Evolutionary conservation across 805 yeast species (phyloP), one percentile per base, ranked within the genome.

Genomic region (Candida xiaguanensis): DNA sequence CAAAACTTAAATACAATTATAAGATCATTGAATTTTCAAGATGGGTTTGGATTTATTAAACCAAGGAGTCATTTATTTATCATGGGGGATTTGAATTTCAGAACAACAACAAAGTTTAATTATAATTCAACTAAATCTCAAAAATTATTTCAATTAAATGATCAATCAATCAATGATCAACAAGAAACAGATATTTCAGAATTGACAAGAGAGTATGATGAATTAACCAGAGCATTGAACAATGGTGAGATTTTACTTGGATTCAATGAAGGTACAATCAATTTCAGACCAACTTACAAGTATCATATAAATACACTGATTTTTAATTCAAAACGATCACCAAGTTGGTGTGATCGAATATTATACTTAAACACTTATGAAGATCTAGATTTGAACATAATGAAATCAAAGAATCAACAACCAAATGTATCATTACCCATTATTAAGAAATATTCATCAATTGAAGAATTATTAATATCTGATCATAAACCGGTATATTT

Each of bases 341-440:
- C 96, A 0, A 82, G 95, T 5, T 90, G 95, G 95, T 89, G 96
- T 59, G 98, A 90, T 56, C 63, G 98, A 38, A 75, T 90, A 5
- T 56, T 90, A 33, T 86, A 65, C 51, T 74, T 75, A 40, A 54
- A 67, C 1, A 76, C 80, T 17, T 57, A 59, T 42, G 48, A 55
- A 11, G 32, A 26, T 20, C 3, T 9, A n/a, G 39, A 34, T 8
- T 12, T 31, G 3, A 42, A 45, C 9, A 25, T 43, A n/a, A 14
- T 13, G 20, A 15, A 12, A 13, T 11, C 22, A 7, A 17, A n/a
- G 13, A 30, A 15, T 3, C 16, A 13, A 12, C 31, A 13, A 16
- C 12, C 13, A 17, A 12, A 17, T 25, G 14, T 28, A 12, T 33
- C 12, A 22, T 17, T 37, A 38, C 67, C 59, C 25, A 42, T 4